Percentiles rank a stretch among this genome's conserved stretches.
Evolutionary conservation across 768 basidiomycete genomes (phyloP).

Genomic region (Lactarius indigo): DNA sequence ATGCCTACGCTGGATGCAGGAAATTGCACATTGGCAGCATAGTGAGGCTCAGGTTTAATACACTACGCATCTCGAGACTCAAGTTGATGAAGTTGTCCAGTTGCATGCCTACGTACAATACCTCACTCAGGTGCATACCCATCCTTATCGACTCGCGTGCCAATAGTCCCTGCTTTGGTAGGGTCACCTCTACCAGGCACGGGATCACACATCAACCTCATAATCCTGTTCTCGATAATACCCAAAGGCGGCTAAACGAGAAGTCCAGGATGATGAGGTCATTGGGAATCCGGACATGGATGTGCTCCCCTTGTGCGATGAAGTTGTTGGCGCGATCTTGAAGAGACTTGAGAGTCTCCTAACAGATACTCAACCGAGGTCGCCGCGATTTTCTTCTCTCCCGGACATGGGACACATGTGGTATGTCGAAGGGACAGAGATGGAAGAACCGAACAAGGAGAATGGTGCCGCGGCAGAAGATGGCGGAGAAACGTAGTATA

Average conservation of each 20-base stretch:
- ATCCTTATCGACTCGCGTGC: background rate
- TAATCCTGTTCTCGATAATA: background rate
- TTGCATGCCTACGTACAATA: constrained; percentile 14
- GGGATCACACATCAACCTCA: background rate
- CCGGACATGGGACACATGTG: constrained; percentile 2
- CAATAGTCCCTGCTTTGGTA: background rate
- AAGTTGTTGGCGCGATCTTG: constrained; percentile 17
- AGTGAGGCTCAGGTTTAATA: constrained; percentile 12
- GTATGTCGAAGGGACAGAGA: background rate
- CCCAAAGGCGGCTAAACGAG: too few species aligned
- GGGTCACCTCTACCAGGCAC: constrained; percentile 1
- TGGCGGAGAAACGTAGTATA: background rate
- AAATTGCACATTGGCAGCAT: constrained; percentile 2
- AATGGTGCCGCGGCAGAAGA: background rate
- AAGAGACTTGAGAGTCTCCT: constrained; percentile 14
- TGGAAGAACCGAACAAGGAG: background rate
- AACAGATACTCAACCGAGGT: background rate
- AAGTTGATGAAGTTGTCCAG: background rate
- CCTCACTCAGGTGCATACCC: constrained; percentile 7
- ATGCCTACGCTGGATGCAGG: constrained; percentile 10
- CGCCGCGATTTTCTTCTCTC: background rate
- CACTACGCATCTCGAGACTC: background rate
- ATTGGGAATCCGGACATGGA: background rate
- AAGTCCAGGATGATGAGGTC: background rate
- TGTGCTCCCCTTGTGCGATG: constrained; percentile 1